Conservation (phyloP, 75 land plant species). For the Azolla pinnata region DNA sequence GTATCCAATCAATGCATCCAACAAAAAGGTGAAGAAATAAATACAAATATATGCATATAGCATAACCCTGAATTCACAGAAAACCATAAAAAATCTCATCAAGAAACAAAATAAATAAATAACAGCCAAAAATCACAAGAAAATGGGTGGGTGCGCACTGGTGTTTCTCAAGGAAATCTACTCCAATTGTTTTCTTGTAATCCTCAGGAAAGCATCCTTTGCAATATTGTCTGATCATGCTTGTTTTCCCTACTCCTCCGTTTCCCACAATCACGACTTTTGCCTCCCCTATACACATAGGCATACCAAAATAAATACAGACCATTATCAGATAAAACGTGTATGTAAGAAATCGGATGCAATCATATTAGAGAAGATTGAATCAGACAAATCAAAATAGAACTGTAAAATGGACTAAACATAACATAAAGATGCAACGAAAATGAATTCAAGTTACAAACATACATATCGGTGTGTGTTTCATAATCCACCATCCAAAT, state of each 20-base stretch:
- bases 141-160: slow-evolving; percentile 15
- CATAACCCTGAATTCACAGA: neutral
- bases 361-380: too few relatives aligned
- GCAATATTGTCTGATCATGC: slow-evolving; percentile 34
- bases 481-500: too few relatives aligned
- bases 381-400: too few relatives aligned
- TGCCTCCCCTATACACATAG: slow-evolving; percentile 33
- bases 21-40: neutral
- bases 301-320: too few relatives aligned
- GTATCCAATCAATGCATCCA: neutral
- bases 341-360: too few relatives aligned
- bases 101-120: neutral
- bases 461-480: too few relatives aligned
- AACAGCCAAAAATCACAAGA: neutral
- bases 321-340: too few relatives aligned
- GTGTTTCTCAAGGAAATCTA: slow-evolving; percentile 34
- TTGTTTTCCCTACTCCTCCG: slow-evolving; percentile 36
- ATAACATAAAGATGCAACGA: too few relatives aligned
- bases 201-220: slow-evolving; percentile 23
- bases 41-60: neutral
- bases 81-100: neutral
- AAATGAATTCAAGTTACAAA: too few relatives aligned
- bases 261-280: slow-evolving; percentile 36
- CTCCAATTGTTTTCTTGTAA: slow-evolving; percentile 39
- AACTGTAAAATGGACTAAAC: too few relatives aligned